These are phyloP conservation scores for Pleurotus djamor DNA, from an alignment of 768 basidiomycete species.

Conservation along the genomic window DNA sequence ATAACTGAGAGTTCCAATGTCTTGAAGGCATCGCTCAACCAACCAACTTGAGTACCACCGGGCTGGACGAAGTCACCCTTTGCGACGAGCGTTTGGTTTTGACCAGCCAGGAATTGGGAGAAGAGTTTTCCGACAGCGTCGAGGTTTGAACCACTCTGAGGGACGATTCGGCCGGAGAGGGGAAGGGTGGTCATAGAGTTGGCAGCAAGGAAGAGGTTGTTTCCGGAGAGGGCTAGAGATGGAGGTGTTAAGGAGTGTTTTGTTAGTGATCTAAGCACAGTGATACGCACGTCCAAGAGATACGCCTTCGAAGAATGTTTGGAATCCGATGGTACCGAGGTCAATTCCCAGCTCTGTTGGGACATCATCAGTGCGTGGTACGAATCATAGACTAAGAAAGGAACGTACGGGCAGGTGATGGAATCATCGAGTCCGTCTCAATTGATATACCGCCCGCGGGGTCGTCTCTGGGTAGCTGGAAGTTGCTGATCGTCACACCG, in stretches of 20 bases:
- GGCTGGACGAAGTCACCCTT: slow-evolving; percentile 63
- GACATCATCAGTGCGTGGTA: slow-evolving; percentile 12
- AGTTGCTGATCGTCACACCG: slow-evolving; percentile 70
- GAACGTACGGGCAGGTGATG: slow-evolving; percentile 61
- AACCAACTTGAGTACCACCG: slow-evolving; percentile 50
- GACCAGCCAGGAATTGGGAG: slow-evolving; percentile 59
- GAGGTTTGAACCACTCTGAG: slow-evolving; percentile 54
- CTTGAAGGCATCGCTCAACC: slow-evolving; percentile 73
- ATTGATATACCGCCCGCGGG: slow-evolving; percentile 69
- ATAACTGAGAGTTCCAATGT: slow-evolving; percentile 59
- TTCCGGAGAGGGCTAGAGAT: slow-evolving; percentile 54
- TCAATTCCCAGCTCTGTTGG: slow-evolving; percentile 64
- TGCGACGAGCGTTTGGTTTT: slow-evolving; percentile 60
- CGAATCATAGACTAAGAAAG: slow-evolving; percentile 14
- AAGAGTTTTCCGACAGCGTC: slow-evolving; percentile 60
- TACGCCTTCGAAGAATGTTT: slow-evolving; percentile 53
- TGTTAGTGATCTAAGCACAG: slow-evolving; percentile 1
- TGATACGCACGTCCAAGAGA: slow-evolving; percentile 57
- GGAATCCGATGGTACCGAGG: slow-evolving; percentile 63
- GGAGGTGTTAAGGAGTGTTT: too few relatives aligned
- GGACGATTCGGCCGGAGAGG: slow-evolving; percentile 62
- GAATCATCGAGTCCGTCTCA: slow-evolving; percentile 64
- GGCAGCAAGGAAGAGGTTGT: slow-evolving; percentile 48
- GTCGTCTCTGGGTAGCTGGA: slow-evolving; percentile 66
- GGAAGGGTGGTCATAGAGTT: slow-evolving; percentile 45